Evolutionary conservation across 116 monocot genomes (phyloP), one percentile per base, ranked within the genome.

Genomic region (Papilionanthe hybrid): DNA sequence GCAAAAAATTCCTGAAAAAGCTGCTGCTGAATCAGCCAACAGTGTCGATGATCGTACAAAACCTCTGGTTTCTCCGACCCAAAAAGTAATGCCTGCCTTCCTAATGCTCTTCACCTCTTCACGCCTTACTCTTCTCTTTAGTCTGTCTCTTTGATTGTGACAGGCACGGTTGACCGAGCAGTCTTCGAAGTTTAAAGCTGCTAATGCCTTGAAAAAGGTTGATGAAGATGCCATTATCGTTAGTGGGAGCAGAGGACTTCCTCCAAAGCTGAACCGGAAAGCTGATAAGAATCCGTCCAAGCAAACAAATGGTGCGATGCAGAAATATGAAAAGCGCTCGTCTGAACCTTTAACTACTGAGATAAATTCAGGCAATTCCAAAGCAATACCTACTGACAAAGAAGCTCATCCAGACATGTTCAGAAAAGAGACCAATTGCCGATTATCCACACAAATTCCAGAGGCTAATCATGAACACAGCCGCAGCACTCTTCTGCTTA

Each of bases 111-210:
- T 76, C 23, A 42, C 48, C 77, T 73, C 15, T 50, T 69, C 42
- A 28, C 43, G 45, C 47, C 15, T 75, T 20, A 37, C 9, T 72
- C 22, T 9, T 56, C 9, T 43, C 23, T 42, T 56, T 79, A 19
- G 12, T 72, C 25, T 20, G 28, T 48, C 60, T 41, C 27, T 13
- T 80, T 22, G 77, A 69, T 27, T 91, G 48, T 81, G 91, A 55
- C 91, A 97, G 94, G 78, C 85, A 74, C 87, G 86, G 30, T 82
- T 74, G 23, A 37, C 37, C 3, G 28, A 92, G 15, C 57, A 84
- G 18, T 81, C 92, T 75, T 79, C 90, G 6, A 92, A 87, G 82
- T 82, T 75, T 30, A 94, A 89, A 72, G 76, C 80, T 25, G 41
- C 87, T 76, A 87, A 84, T 84, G 37, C 47, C 75, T 48, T 65